Conservation (phyloP, 208 protist genomes). For the Crithidia thermophila region DNA sequence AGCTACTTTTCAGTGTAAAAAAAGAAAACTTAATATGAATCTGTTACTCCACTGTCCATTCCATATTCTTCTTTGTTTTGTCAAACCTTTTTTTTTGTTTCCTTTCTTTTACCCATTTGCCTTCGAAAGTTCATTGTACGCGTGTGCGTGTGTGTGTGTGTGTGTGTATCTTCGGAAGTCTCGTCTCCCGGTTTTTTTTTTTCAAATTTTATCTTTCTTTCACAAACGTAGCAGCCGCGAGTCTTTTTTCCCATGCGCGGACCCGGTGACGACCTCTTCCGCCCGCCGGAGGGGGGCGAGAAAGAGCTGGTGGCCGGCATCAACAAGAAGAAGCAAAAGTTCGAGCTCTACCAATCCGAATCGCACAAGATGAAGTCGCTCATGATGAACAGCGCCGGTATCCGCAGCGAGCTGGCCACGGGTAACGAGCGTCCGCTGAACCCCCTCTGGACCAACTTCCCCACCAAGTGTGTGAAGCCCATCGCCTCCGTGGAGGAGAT, state of each 20-base stretch:
- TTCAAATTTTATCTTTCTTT: neutral
- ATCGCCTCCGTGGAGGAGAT: constrained; percentile 73
- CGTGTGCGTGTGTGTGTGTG: constrained; percentile 16
- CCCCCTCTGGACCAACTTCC: constrained; percentile 77
- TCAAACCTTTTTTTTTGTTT: neutral
- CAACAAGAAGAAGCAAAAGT: constrained; percentile 45
- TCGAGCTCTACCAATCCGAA: constrained; percentile 79
- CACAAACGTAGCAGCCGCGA: neutral
- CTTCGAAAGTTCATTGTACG: neutral
- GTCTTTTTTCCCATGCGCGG: constrained; percentile 27
- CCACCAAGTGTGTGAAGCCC: constrained; percentile 62
- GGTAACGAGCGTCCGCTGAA: constrained; percentile 60
- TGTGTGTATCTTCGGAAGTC: constrained; percentile 14
- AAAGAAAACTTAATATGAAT: neutral
- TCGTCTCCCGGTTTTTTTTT: constrained; percentile 2
- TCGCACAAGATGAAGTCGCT: constrained; percentile 86
- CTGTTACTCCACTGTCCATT: neutral
- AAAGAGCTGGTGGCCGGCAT: constrained; percentile 50
- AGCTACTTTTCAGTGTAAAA: too few relatives aligned
- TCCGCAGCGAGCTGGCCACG: constrained; percentile 55
- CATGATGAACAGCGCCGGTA: constrained; percentile 79
- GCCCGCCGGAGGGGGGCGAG: constrained; percentile 28
- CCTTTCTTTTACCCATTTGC: constrained; percentile 10
- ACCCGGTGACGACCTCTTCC: constrained; percentile 30
- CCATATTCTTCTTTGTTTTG: constrained; percentile 12